A percentile compares a stretch with the other conserved stretches of the same genome.
phyloP scores from a whole-genome alignment of 208 protist species.

The Balamuthia mandrillaris region DNA sequence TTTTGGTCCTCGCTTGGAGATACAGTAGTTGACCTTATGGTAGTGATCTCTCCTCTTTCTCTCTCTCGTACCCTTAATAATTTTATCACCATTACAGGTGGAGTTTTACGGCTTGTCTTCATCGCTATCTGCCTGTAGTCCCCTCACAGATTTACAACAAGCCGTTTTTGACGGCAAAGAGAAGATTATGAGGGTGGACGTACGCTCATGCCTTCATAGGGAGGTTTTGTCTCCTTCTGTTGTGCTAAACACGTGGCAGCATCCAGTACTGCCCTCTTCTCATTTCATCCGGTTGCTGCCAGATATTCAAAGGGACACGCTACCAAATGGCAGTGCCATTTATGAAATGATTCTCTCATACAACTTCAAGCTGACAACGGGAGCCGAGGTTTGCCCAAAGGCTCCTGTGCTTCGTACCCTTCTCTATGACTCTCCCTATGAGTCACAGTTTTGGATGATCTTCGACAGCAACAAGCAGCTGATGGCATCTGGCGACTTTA shows the following conservation, averaged over 20 bases:
- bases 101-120: slow-evolving; percentile 26
- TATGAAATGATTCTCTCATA: slow-evolving; percentile 34
- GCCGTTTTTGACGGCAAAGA: too few relatives aligned
- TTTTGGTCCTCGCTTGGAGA: slow-evolving; percentile 20
- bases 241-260: background rate
- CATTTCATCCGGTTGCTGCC: slow-evolving; percentile 4
- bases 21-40: background rate
- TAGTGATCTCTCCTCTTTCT: background rate
- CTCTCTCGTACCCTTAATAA: background rate
- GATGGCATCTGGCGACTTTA: background rate
- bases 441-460: slow-evolving; percentile 31
- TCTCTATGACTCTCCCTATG: slow-evolving; percentile 20
- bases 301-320: background rate
- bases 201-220: too few relatives aligned
- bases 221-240: too few relatives aligned
- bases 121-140: too few relatives aligned
- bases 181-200: too few relatives aligned
- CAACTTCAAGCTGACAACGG: slow-evolving; percentile 27
- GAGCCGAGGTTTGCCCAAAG: background rate
- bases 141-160: too few relatives aligned
- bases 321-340: slow-evolving; percentile 15
- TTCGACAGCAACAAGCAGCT: slow-evolving; percentile 20
- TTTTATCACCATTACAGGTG: background rate
- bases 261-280: background rate
- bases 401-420: background rate